A percentile compares a stretch with the other conserved stretches of the same genome.
These are phyloP conservation scores for Colletotrichum destructivum DNA, from an alignment of 2,329 filamentous ascomycete species.

Conservation along the genomic window DNA sequence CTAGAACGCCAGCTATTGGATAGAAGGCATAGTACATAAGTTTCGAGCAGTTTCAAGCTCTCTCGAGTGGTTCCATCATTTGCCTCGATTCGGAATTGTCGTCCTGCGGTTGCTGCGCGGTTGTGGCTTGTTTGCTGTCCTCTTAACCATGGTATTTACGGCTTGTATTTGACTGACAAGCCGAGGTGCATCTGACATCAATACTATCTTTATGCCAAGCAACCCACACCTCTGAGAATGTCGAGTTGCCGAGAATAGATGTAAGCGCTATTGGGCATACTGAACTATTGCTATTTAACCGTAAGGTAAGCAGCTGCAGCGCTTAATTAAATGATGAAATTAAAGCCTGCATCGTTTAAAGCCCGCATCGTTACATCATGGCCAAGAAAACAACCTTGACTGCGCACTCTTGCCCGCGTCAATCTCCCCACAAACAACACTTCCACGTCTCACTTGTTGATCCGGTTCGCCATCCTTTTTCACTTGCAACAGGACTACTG, in stretches of 20 bases:
- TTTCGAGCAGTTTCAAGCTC: slow-evolving; percentile 6
- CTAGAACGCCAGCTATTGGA: background rate
- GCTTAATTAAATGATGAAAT: background rate
- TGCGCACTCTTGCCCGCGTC: slow-evolving; percentile 10
- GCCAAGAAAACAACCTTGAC: slow-evolving; percentile 11
- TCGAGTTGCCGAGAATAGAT: slow-evolving; percentile 8
- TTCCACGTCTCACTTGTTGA: slow-evolving; percentile 7
- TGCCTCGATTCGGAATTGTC: background rate
- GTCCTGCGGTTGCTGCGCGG: slow-evolving; percentile 1
- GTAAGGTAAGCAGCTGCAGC: slow-evolving; percentile 10
- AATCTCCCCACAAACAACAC: slow-evolving; percentile 9
- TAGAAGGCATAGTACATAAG: slow-evolving; percentile 2
- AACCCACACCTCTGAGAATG: background rate
- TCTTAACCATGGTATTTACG: slow-evolving; percentile 1
- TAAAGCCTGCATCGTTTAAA: slow-evolving; percentile 10
- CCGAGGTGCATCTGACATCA: slow-evolving; percentile 1
- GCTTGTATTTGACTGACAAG: slow-evolving; percentile 2
- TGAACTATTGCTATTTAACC: background rate
- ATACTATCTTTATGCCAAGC: slow-evolving; percentile 4
- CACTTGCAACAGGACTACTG: slow-evolving; percentile 6
- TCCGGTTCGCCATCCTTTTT: slow-evolving; percentile 10
- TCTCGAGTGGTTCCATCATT: background rate
- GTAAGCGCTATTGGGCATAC: slow-evolving; percentile 3
- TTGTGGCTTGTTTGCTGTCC: slow-evolving; percentile 1
- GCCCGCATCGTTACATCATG: slow-evolving; percentile 11